Conservation (phyloP, 2,329 filamentous ascomycete species). For the Calonectria ilicicola region DNA sequence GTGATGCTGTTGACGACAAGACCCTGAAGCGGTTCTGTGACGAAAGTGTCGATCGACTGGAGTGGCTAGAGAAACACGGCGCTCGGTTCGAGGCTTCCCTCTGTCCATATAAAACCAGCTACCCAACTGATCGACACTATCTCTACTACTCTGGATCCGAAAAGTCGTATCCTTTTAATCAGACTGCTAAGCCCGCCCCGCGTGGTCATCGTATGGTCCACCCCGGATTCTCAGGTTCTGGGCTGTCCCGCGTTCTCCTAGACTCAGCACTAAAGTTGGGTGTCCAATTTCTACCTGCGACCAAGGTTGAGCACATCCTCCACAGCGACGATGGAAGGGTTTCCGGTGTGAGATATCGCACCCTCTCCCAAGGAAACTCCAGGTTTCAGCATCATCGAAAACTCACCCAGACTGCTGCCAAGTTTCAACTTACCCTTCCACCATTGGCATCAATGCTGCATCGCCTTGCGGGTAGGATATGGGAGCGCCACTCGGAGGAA, state of each 20-base stretch:
- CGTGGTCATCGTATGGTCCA: background rate
- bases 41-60: background rate
- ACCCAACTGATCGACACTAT: background rate
- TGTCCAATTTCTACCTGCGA: background rate
- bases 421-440: background rate
- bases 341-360: background rate
- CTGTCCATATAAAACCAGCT: conserved; percentile 3
- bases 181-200: background rate
- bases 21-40: background rate
- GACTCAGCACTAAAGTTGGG: background rate
- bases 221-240: background rate
- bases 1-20: background rate
- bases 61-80: conserved; percentile 12
- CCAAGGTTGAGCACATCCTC: background rate
- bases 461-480: background rate
- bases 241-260: background rate
- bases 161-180: background rate
- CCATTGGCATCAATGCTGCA: background rate
- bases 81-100: conserved; percentile 4
- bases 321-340: background rate
- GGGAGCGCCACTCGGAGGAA: background rate
- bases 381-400: background rate
- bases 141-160: background rate
- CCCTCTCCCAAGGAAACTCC: background rate
- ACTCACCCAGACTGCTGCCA: background rate